Conservation (phyloP, 2,329 filamentous ascomycete genomes). For the Coniochaeta sp. region DNA sequence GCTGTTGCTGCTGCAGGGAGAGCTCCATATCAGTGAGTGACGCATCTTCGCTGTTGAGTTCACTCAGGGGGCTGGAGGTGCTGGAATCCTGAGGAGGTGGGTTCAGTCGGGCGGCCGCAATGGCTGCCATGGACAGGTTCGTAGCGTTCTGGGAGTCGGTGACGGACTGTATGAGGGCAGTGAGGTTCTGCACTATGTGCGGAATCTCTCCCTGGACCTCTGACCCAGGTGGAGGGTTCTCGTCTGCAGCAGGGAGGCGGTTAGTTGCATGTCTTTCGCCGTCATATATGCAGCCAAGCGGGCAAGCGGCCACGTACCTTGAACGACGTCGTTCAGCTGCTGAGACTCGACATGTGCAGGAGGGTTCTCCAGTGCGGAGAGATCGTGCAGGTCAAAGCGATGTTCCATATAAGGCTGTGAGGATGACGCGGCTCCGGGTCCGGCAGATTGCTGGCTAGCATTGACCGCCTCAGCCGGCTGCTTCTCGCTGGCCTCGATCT, state of each 20-base stretch:
- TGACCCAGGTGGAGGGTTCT: constrained; percentile 1
- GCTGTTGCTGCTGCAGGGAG: constrained; percentile 10
- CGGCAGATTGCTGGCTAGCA: background rate
- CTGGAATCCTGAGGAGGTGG: constrained; percentile 37
- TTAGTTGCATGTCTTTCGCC: background rate
- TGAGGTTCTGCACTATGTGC: constrained; percentile 40
- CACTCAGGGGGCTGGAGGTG: constrained; percentile 19
- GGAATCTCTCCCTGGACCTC: constrained; percentile 28
- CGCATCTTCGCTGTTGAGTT: constrained; percentile 22
- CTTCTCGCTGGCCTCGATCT: constrained; percentile 62
- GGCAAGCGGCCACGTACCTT: constrained; percentile 23
- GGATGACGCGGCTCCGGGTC: background rate
- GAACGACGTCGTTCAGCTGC: constrained; percentile 22
- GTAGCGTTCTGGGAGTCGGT: constrained; percentile 40
- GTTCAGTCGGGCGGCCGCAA: constrained; percentile 48
- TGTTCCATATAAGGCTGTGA: constrained; percentile 19
- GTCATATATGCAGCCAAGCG: background rate
- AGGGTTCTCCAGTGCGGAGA: constrained; percentile 51
- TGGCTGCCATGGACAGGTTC: constrained; percentile 48
- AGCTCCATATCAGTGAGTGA: constrained; percentile 17
- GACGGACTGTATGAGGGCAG: constrained; percentile 33
- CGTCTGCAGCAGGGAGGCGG: background rate
- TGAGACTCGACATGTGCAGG: constrained; percentile 41
- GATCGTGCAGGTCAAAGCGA: constrained; percentile 49
- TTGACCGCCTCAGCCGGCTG: constrained; percentile 23